Evolutionary conservation across 441 rosid species (phyloP), one percentile per base, ranked within the genome.

Genomic region (Gossypium schwendimanii): DNA sequence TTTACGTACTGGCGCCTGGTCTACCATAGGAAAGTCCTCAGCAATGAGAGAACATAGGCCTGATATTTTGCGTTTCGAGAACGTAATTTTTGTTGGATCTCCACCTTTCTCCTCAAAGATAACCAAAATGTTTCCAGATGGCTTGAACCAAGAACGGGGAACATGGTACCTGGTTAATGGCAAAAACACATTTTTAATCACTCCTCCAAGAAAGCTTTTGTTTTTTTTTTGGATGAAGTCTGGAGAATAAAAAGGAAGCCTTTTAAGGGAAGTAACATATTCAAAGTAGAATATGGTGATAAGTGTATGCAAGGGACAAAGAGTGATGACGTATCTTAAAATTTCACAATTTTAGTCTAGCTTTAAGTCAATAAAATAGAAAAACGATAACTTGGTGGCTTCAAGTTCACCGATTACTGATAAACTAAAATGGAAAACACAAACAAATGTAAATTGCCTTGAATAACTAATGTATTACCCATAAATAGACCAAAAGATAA

Each of bases 91-190:
- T 50, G 79, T 78, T 52, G 99, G 97, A 81, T 90, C 84, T 63
- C 97, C 99, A 2, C 97, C 97, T 81, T 78, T 88, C 86, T 93
- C 98, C 88, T 95, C 99, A 10, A 95, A 84, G 60, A 95, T 86
- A 71, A 91, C 97, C 77, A 93, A 84, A 74, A 88, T 65, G 69
- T 95, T 95, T 70, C 98, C 90, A 2, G 95, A 85, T 71, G 97
- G 84, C 78, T 91, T 95, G 79, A 95, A 91, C 99, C 98, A 93
- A 75, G 98, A 91, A 50, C 97, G 83, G 0, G 97, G 98, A 62
- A 95, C 89, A 73, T 93, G 98, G 84, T 95, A 95, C 99, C 99
- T 93, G 78, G 1, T 44, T 72, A 75, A 79, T 18, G 53, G 61
- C 15, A 28, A 59, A 67, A n/a, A 59, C 39, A 26, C 41, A 12